Evolutionary conservation across 2,329 filamentous ascomycete species (phyloP), one percentile per base, ranked within the genome.

Genomic region (Talaromyces pinophilus): DNA sequence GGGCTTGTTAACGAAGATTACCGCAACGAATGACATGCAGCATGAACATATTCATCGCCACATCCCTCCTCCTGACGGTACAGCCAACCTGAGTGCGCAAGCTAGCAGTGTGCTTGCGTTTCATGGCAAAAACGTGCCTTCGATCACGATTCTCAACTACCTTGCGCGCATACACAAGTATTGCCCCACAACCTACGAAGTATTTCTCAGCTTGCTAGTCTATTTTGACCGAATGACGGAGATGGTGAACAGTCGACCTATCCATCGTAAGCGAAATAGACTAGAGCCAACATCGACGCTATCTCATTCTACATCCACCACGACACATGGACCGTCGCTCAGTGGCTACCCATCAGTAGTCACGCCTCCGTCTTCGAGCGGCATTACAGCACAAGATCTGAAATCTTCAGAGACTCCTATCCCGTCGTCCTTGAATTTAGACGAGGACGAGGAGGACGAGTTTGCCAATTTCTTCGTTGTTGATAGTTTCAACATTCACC

Each of bases 161-260:
- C 82, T 99, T 63, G 94, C 90, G 73, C 89, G 95, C 67, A 98
- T 99, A 76, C 94, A 99, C 81, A 97, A 97, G 81, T 99, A 99
- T 80, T 99, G 95, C 74, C 95, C 95, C 0, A 98, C 95, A 5
- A 98, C 95, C 0, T 99, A 97, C 76, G 95, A 99, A 79, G 95
- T 99, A 0, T 99, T 99, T 75, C 82, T 99, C 67, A 97, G 93
- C 76, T 81, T 99, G 73, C 82, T 99, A 64, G 93, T 99, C 38
- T 99, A 98, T 79, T 99, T 99, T 79, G 95, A 99, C 77, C 91
- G 95, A 69, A 99, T 99, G 95, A 97, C 94, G 52, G 95, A 98
- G 77, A 87, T 92, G 67, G 93, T 98, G 67, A 98, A 98, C 76
- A 89, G 90, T 54, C 85, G 90, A 66, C 90, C 92, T 90, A 38